Evolutionary conservation across 1,284 basidiomycete genomes (phyloP), one percentile per base, ranked within the genome.

Genomic region (Pulveroboletus sp.): DNA sequence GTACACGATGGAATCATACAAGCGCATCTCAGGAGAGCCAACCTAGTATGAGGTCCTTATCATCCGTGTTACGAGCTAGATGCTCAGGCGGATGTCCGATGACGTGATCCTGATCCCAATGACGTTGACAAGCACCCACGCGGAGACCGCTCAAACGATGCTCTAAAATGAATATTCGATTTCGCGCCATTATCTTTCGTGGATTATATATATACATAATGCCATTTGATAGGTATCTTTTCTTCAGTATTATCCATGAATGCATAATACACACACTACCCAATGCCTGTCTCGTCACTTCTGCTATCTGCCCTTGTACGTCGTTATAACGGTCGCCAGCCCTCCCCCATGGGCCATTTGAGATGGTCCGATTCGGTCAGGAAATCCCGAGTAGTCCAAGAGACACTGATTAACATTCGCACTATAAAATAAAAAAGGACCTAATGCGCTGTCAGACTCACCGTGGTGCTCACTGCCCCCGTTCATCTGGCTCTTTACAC

Each of bases 301-400:
- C 24, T 4, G 11, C 29, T 50, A 35, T 19, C 16, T 32, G 10
- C 13, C 40, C 19, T 52, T 53, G 44, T 53, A 45, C 45, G 21
- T 44, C 29, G 6, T 61, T 53, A 72, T 42, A 84, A 66, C 36
- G 76, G 77, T 59, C 68, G 75, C 84, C 83, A 86, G 3, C 84
- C 83, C 41, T 84, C 78, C 78, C 1, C 78, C 78, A 75, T 78
- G 4, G 83, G 84, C 79, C 80, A 83, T 68, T 86, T 86, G 60
- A 84, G 63, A 58, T 79, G 76, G 63, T 86, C 84, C 48, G 77
- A 71, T 63, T 79, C 78, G 39, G 56, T 57, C 46, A 63, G 56
- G 19, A 59, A 49, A 19, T 56, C 55, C 19, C 47, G 57, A 24
- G 24, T 24, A 24, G 24, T 24, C 24, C 24, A 24, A 24, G 24